Percentiles rank a stretch among this genome's conserved stretches.
These are phyloP conservation scores for Excoecaria agallocha DNA, from an alignment of 345 rosid species.

Conservation along the genomic window DNA sequence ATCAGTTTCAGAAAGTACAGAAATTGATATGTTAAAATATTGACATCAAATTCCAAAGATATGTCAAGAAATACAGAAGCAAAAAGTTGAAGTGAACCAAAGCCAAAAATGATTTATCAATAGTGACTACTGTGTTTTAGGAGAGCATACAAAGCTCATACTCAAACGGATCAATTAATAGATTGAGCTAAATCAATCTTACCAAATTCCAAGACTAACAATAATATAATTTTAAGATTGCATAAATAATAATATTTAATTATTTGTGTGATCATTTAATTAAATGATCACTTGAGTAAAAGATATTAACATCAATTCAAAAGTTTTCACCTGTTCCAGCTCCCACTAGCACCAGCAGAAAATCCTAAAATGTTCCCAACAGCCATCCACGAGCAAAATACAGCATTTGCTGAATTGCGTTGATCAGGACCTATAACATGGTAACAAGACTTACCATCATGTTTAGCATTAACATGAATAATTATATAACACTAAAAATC, in stretches of 20 bases:
- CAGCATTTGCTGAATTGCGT: conserved; percentile 86
- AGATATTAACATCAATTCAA: conserved; percentile 3
- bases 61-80: background rate
- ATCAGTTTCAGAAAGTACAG: background rate
- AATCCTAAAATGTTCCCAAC: conserved; percentile 92
- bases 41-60: background rate
- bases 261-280: background rate
- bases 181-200: too few species aligned
- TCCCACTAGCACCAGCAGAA: conserved; percentile 96
- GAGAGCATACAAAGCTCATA: too few species aligned
- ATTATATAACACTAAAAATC: background rate
- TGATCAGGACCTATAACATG: conserved; percentile 75
- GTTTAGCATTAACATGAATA: conserved; percentile 3
- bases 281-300: background rate
- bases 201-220: background rate
- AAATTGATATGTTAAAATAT: background rate
- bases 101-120: background rate
- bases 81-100: background rate
- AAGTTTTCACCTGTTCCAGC: conserved; percentile 72
- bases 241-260: background rate
- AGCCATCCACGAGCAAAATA: conserved; percentile 98
- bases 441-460: conserved; percentile 17
- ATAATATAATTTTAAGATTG: background rate
- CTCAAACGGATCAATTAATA: too few species aligned
- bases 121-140: background rate